Evolutionary conservation across 2,329 filamentous ascomycete species (phyloP).

Genomic region (Coniella lustricola): DNA sequence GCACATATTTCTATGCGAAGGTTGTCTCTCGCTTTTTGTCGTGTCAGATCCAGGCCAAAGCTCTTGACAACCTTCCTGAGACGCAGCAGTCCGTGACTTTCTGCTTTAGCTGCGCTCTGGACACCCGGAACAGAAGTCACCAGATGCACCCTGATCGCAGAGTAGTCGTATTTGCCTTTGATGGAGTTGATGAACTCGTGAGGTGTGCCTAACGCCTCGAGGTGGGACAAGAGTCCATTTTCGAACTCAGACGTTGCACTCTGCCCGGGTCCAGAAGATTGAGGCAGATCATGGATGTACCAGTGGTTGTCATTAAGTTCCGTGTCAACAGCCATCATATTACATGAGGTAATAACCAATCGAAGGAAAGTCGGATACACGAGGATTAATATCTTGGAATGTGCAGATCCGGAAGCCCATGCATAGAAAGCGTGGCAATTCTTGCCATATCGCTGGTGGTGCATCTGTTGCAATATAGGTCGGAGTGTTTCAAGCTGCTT

Average conservation of each 20-base stretch:
- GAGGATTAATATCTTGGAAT: slow-evolving; percentile 21
- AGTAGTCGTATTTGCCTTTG: slow-evolving; percentile 20
- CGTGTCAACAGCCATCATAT: slow-evolving; percentile 23
- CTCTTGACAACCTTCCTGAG: slow-evolving; percentile 16
- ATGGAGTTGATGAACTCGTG: slow-evolving; percentile 19
- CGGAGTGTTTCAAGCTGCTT: slow-evolving; percentile 17
- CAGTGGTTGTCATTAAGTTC: slow-evolving; percentile 22
- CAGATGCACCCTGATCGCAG: slow-evolving; percentile 19
- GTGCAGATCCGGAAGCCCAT: slow-evolving; percentile 18
- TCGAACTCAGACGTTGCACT: slow-evolving; percentile 16
- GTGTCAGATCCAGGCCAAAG: slow-evolving; percentile 12
- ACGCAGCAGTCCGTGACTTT: slow-evolving; percentile 20
- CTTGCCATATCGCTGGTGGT: slow-evolving; percentile 17
- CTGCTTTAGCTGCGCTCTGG: slow-evolving; percentile 16
- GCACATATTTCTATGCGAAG: slow-evolving; percentile 21
- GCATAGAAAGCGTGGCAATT: slow-evolving; percentile 21
- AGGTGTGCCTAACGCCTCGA: slow-evolving; percentile 18
- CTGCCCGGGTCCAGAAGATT: neutral
- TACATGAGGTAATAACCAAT: slow-evolving; percentile 22
- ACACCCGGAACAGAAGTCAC: slow-evolving; percentile 20
- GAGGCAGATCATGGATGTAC: slow-evolving; percentile 23
- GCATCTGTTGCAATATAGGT: slow-evolving; percentile 10
- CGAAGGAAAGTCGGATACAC: slow-evolving; percentile 20
- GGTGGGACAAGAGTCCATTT: slow-evolving; percentile 17
- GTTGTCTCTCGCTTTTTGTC: slow-evolving; percentile 11